Evolutionary conservation across 2,329 filamentous ascomycete species (phyloP), one percentile per base, ranked within the genome.

Genomic region (Fusarium hostae): DNA sequence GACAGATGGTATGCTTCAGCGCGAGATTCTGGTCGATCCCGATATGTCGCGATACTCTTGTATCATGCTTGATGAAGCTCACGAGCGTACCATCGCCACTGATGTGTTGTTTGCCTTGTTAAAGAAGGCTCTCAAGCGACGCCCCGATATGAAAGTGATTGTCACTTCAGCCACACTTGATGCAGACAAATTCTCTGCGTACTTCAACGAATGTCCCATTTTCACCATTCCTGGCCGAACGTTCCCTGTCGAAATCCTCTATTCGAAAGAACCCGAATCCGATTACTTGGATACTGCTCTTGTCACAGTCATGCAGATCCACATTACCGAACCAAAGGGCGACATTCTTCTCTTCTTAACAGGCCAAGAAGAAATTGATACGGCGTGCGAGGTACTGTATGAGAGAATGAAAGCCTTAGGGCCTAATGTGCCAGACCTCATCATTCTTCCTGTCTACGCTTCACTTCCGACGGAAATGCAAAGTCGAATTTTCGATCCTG

Each of bases 281-380:
- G 97, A 99, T 79, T 99, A 99, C 76, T 85, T 99, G 18, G 96
- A 98, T 79, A 91, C 95, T 3, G 94, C 96, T 0, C 85, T 99
- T n/a, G 92, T 95, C 18, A 98, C 96, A 0, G 94, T 98, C 51
- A 98, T 99, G 95, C 94, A 98, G 78, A 98, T 99, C 59, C 96
- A 99, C 79, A 84, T 99, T 22, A 96, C 92, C 3, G 96, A 99
- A 77, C 94, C 95, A 10, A 88, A 91, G 22, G 96, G 96, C 72
- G 97, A 99, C 77, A 98, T 99, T 56, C 83, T 99, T n/a, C 86
- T 99, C 3, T 99, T 99, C 84, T 87, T 99, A 75, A 99, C 97
- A 0, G 96, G 96, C 9, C 95, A 98, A 78, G 96, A 99, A 81
- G 97, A 99, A 81, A 99, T 99, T 71, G 96, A 99, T 78, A 97